Percentiles rank a stretch among this genome's conserved stretches.
phyloP scores from a whole-genome alignment of 768 basidiomycete species.

The Leccinum fibrillosum region DNA sequence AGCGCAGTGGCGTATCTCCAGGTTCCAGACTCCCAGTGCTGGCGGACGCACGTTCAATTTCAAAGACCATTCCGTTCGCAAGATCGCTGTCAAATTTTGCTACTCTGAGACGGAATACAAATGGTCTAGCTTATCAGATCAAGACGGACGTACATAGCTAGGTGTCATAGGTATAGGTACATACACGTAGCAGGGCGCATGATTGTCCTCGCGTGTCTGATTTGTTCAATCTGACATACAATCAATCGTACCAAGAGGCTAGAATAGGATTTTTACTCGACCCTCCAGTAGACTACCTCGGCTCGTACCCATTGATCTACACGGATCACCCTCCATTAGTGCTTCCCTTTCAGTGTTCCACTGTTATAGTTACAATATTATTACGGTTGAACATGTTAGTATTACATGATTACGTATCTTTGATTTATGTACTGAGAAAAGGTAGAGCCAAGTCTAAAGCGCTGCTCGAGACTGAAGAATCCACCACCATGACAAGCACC shows the following conservation, averaged over 20 bases:
- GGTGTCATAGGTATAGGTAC: too few species aligned
- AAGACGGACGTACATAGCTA: too few species aligned
- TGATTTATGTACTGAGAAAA: neutral
- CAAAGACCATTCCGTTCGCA: conserved; percentile 66
- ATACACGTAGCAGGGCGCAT: too few species aligned
- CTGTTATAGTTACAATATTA: neutral
- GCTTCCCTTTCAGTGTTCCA: neutral
- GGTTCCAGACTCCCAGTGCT: neutral
- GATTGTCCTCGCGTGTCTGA: too few species aligned
- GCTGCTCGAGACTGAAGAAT: neutral
- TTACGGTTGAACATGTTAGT: neutral
- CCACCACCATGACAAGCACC: neutral
- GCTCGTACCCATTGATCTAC: neutral
- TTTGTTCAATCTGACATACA: neutral
- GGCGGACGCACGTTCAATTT: conserved; percentile 56
- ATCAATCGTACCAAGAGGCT: neutral
- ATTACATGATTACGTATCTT: neutral
- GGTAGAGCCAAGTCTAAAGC: neutral
- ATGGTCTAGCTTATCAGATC: conserved; percentile 78
- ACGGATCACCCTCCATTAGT: neutral
- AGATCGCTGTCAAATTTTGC: conserved; percentile 91
- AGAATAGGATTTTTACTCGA: neutral
- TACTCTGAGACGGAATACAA: conserved; percentile 91
- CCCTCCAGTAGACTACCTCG: neutral
- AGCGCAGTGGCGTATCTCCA: conserved; percentile 13